These are phyloP conservation scores for Furcasterigmium sp. DNA, from an alignment of 2,329 filamentous ascomycete species.

Conservation along the genomic window DNA sequence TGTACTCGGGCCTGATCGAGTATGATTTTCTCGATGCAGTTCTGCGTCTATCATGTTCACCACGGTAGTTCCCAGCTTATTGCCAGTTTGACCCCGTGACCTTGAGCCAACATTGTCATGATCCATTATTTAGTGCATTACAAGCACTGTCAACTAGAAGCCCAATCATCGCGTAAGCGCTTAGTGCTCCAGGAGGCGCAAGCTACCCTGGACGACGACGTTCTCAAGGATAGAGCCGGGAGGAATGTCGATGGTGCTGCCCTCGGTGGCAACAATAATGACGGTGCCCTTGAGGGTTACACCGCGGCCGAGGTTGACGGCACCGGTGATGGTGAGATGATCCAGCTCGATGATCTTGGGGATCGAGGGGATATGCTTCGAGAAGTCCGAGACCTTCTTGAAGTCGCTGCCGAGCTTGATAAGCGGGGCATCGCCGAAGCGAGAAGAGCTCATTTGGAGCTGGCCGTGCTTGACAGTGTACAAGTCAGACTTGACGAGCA, in stretches of 20 bases:
- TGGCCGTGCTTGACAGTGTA: constrained; percentile 99
- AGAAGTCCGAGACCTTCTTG: constrained; percentile 99
- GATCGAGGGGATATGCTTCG: constrained; percentile 80
- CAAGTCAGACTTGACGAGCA: constrained; percentile 99
- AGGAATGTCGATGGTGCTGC: constrained; percentile 95
- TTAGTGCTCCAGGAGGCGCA: constrained; percentile 68
- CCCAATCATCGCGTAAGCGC: not conserved
- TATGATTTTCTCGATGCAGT: not conserved
- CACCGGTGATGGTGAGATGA: constrained; percentile 95
- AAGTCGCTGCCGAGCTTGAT: constrained; percentile 99
- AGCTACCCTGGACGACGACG: constrained; percentile 95
- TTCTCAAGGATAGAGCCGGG: constrained; percentile 97
- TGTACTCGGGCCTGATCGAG: not conserved
- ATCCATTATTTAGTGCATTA: too few species aligned
- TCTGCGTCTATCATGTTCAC: not conserved
- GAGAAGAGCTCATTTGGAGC: constrained; percentile 91
- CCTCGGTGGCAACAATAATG: constrained; percentile 97
- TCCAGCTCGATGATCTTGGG: constrained; percentile 89
- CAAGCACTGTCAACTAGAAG: too few species aligned
- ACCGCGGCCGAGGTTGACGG: constrained; percentile 92
- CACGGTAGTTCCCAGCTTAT: too few species aligned
- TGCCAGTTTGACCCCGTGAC: too few species aligned
- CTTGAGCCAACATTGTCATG: too few species aligned
- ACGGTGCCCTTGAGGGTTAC: constrained; percentile 97
- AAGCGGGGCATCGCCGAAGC: constrained; percentile 91